phyloP scores from a whole-genome alignment of 108 stramenopile species.

The Discostella pseudostelligera region DNA sequence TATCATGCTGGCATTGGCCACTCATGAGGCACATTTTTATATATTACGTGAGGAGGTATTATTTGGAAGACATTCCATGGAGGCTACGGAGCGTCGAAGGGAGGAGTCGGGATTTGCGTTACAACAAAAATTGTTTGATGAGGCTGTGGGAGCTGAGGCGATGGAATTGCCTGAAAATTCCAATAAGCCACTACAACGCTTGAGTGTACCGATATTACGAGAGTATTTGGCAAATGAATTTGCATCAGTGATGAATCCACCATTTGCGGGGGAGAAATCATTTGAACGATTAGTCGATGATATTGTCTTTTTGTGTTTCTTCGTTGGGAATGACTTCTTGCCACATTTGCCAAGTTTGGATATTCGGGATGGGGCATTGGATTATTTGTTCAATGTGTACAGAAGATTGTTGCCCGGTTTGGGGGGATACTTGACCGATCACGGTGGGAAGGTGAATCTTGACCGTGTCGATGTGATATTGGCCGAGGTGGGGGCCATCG shows the following conservation, averaged over 20 bases:
- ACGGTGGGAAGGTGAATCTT: constrained; percentile 92
- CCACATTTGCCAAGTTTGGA: constrained; percentile 95
- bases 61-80: constrained; percentile 77
- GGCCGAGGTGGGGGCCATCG: constrained; percentile 91
- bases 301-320: constrained; percentile 98
- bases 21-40: constrained; percentile 97
- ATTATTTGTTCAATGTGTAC: constrained; percentile 89
- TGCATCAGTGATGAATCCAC: constrained; percentile 53
- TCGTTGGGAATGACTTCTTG: constrained; percentile 93
- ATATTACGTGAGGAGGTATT: constrained; percentile 94
- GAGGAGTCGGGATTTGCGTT: constrained; percentile 71
- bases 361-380: constrained; percentile 93
- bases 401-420: constrained; percentile 85
- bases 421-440: constrained; percentile 93
- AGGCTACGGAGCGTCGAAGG: constrained; percentile 63
- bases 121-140: constrained; percentile 70
- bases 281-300: constrained; percentile 96
- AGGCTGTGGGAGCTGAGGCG: constrained; percentile 68
- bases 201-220: constrained; percentile 89
- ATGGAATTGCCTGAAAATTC: constrained; percentile 80
- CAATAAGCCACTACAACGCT: constrained; percentile 73
- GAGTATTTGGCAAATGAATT: constrained; percentile 95
- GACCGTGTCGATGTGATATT: constrained; percentile 91
- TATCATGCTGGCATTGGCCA: constrained; percentile 98
- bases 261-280: constrained; percentile 63